Evolutionary conservation across 768 basidiomycete species (phyloP).

Genomic region (Royoungia palumana): DNA sequence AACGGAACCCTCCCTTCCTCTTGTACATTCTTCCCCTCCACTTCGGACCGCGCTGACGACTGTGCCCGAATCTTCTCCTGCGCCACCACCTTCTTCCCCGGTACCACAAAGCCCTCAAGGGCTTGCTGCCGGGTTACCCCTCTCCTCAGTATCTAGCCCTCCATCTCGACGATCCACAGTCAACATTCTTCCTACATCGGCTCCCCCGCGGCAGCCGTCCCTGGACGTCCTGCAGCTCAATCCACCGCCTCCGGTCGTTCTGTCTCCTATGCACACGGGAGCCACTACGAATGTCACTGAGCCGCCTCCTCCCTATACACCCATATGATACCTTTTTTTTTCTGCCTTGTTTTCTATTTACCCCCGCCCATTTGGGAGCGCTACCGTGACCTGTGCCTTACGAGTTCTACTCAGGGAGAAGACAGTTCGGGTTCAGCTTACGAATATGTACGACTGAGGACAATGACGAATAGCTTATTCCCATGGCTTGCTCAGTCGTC

Average conservation of each 20-base stretch:
- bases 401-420: not conserved
- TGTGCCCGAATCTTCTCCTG: no score
- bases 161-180: not conserved
- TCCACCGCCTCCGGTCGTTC: not conserved
- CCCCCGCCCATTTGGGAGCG: not conserved
- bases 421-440: not conserved
- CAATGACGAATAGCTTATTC: conserved; percentile 1
- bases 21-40: not conserved
- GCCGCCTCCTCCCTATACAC: conserved; percentile 29
- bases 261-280: conserved; percentile 14
- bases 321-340: conserved; percentile 4
- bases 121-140: not conserved
- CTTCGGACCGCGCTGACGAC: not conserved
- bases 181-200: not conserved
- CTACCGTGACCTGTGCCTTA: not conserved
- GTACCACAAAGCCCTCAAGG: not conserved
- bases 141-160: not conserved
- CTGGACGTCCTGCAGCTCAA: not conserved
- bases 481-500: not conserved
- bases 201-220: not conserved
- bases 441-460: conserved; percentile 1
- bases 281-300: conserved; percentile 6
- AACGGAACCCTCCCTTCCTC: not conserved
- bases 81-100: not conserved
- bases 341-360: not conserved